A percentile compares a stretch with the other conserved stretches of the same genome.
Conservation (phyloP, 345 rosid species). For the Hibiscus tridactylites region DNA sequence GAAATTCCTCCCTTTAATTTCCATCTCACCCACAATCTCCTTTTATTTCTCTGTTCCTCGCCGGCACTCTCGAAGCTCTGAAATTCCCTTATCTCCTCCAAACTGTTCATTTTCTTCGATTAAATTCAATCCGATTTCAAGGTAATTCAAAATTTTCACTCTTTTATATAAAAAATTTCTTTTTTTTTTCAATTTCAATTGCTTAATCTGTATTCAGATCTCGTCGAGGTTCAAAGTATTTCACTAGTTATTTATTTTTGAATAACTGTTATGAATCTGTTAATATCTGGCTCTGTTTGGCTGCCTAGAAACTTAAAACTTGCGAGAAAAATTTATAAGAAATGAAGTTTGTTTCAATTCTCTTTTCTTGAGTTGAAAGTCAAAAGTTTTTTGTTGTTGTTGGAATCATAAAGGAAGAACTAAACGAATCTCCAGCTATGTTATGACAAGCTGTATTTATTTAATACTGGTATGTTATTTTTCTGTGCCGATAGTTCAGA, state of each 20-base stretch:
- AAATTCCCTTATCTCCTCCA: neutral
- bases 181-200: neutral
- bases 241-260: neutral
- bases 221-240: neutral
- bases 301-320: neutral
- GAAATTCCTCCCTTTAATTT: neutral
- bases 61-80: neutral
- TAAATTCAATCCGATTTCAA: constrained; percentile 1
- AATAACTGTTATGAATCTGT: neutral
- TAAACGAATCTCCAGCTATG: neutral
- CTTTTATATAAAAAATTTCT: neutral
- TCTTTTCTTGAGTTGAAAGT: neutral
- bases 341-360: neutral
- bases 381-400: neutral
- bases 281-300: neutral
- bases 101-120: neutral
- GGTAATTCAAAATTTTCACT: constrained; percentile 1
- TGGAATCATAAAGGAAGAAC: neutral
- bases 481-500: neutral
- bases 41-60: neutral
- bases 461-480: neutral
- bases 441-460: neutral
- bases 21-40: neutral
- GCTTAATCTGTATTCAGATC: neutral
- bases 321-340: neutral